Base-by-base conservation (phyloP, 2,329 filamentous ascomycete genomes). In the Fusarium luffae region DNA sequence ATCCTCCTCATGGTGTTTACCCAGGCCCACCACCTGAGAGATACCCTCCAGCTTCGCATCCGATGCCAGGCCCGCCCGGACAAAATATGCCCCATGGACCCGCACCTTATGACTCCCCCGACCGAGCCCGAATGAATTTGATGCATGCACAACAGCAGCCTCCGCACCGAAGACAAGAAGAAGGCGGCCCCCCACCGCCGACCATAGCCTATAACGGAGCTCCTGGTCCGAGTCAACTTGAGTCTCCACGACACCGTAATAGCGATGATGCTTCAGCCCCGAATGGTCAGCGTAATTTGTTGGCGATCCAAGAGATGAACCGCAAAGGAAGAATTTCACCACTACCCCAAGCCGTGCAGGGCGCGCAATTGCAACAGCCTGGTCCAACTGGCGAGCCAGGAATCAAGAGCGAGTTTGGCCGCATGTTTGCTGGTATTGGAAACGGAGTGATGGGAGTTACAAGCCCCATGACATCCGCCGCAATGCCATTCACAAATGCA, bases 331-430 rank as follows among this genome's bases (percentile, higher is more conserved):
- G 94, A 50, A 86, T 93, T 41, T 98, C 95, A 11, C 95, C 95
- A 3, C 83, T 98, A 18, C 95, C 95, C 2, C 95, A 98, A 79
- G 94, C 95, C 23, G 94, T 98, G 1, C 94, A 98, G 77, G 95
- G 95, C 23, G 94, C 93, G 2, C 94, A 97, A 78, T 89, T 91
- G 18, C 92, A 94, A 73, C 88, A 92, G 41, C 87, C 92, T 55
- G 93, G 92, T 5, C 93, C 93, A 8, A 89, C 90, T 16, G 92
- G 91, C 18, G 94, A 97, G 78, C 92, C 93, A 13, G 92, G 92
- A 44, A 97, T 98, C 76, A 97, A 98, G 84, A 97, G 90, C 77
- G 95, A 98, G 78, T 94, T 98, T 77, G 94, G 94, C 28, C 90
- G 93, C 67, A 97, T 98, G 86, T 98, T 97, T 80, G 93, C 93